Conservation (phyloP, 1,139 yeast genomes). For the Spathaspora sp. region DNA sequence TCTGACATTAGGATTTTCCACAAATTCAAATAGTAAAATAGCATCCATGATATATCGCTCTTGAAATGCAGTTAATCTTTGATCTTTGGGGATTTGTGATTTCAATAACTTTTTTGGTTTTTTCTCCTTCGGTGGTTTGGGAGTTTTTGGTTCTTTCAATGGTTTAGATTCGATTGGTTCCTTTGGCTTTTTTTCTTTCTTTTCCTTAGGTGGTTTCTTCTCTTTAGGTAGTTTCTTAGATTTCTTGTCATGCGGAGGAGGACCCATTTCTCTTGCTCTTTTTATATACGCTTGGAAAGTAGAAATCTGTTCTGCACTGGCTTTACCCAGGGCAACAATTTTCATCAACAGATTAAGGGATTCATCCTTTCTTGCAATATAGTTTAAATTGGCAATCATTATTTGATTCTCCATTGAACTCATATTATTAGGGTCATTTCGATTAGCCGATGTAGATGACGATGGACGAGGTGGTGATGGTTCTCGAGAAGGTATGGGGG, state of each 20-base stretch:
- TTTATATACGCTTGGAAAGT: conserved; percentile 79
- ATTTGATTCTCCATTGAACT: conserved; percentile 66
- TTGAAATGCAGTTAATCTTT: conserved; percentile 70
- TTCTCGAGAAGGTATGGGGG: conserved; percentile 1
- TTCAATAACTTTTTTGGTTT: conserved; percentile 21
- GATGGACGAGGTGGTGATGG: not conserved
- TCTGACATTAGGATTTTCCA: conserved; percentile 75
- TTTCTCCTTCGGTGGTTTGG: conserved; percentile 26
- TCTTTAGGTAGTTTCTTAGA: conserved; percentile 5
- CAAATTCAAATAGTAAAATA: conserved; percentile 79
- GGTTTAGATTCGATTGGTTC: conserved; percentile 22
- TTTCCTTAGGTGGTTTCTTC: conserved; percentile 2
- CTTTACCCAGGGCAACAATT: conserved; percentile 78
- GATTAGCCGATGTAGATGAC: conserved; percentile 10
- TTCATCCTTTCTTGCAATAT: conserved; percentile 74
- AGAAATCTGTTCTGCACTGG: conserved; percentile 66
- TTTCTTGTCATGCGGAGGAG: conserved; percentile 39
- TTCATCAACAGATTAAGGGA: conserved; percentile 72
- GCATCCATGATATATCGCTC: conserved; percentile 68
- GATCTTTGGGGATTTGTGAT: conserved; percentile 37
- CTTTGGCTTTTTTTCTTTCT: conserved; percentile 13
- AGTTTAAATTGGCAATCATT: conserved; percentile 79
- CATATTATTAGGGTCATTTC: conserved; percentile 38
- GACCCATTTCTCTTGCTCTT: conserved; percentile 77
- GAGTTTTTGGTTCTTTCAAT: conserved; percentile 21